Percentiles rank a stretch among this genome's conserved stretches.
These are phyloP conservation scores for Lenzites betulinus DNA, from an alignment of 768 basidiomycete species.

Conservation along the genomic window DNA sequence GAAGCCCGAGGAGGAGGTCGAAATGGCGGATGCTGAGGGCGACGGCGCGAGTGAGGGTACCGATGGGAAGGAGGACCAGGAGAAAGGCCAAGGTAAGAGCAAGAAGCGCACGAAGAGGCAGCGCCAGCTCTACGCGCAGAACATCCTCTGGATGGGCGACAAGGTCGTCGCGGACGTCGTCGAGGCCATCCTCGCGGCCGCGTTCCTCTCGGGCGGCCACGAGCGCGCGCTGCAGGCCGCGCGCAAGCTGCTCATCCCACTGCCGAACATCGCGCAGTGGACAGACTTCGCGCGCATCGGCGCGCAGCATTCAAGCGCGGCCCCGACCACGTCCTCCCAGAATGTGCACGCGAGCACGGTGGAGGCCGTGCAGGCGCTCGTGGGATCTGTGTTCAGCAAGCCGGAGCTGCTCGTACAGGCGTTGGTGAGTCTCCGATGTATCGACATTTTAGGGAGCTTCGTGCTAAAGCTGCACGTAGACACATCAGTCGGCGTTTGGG, in stretches of 20 bases:
- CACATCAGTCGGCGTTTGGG: slow-evolving; percentile 61
- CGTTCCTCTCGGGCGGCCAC: slow-evolving; percentile 71
- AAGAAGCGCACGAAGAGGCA: slow-evolving; percentile 46
- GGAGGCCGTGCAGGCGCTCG: slow-evolving; percentile 51
- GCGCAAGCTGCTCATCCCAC: slow-evolving; percentile 64
- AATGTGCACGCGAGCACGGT: not conserved
- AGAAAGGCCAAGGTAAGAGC: slow-evolving; percentile 24
- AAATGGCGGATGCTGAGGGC: slow-evolving; percentile 4
- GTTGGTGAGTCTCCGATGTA: slow-evolving; percentile 57
- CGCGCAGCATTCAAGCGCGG: not conserved
- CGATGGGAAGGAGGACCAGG: not conserved
- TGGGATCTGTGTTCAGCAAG: slow-evolving; percentile 61
- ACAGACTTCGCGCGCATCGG: slow-evolving; percentile 62
- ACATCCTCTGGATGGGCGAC: slow-evolving; percentile 67
- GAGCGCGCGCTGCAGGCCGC: slow-evolving; percentile 64
- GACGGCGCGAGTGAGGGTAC: not conserved
- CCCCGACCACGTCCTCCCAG: not conserved
- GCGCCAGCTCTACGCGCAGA: slow-evolving; percentile 42
- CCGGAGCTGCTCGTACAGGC: slow-evolving; percentile 72
- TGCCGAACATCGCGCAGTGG: slow-evolving; percentile 69
- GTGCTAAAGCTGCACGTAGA: slow-evolving; percentile 43
- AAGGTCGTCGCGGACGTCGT: slow-evolving; percentile 85
- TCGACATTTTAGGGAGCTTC: not conserved
- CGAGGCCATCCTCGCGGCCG: slow-evolving; percentile 84
- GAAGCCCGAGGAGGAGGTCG: slow-evolving; percentile 10